Conservation (phyloP, 2,329 filamentous ascomycete species). For the Nemania sp. region DNA sequence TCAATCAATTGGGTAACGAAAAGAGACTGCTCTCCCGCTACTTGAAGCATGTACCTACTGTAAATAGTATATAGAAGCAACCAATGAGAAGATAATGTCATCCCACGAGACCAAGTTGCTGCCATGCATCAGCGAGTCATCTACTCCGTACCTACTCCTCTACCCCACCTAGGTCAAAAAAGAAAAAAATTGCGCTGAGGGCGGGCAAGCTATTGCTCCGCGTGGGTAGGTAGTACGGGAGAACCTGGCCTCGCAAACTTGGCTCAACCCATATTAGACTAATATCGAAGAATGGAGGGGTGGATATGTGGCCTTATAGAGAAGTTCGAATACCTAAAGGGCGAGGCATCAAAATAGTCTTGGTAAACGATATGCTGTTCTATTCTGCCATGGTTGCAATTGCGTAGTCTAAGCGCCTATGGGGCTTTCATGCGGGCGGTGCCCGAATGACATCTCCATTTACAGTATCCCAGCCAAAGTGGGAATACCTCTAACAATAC, state of each 20-base stretch:
- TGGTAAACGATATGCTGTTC: neutral
- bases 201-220: too few species aligned
- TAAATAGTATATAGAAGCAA: conserved; percentile 3
- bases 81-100: conserved; percentile 8
- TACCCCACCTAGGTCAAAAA: neutral
- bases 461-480: neutral
- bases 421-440: neutral
- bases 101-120: conserved; percentile 7
- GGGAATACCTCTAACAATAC: neutral
- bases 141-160: too few species aligned
- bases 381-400: conserved; percentile 8
- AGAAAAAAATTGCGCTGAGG: too few species aligned
- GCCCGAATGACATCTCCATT: neutral
- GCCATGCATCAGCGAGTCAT: conserved; percentile 5
- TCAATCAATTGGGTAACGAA: conserved; percentile 6
- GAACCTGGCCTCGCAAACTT: neutral
- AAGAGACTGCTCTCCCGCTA: neutral
- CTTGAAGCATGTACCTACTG: neutral
- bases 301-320: too few species aligned
- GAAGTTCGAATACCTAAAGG: neutral
- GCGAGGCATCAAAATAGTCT: neutral
- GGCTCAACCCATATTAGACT: neutral
- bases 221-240: neutral
- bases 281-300: too few species aligned
- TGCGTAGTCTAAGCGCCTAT: too few species aligned